phyloP scores from a whole-genome alignment of 148 eudicot genomes.

The Amaranthus hypochondriacus region DNA sequence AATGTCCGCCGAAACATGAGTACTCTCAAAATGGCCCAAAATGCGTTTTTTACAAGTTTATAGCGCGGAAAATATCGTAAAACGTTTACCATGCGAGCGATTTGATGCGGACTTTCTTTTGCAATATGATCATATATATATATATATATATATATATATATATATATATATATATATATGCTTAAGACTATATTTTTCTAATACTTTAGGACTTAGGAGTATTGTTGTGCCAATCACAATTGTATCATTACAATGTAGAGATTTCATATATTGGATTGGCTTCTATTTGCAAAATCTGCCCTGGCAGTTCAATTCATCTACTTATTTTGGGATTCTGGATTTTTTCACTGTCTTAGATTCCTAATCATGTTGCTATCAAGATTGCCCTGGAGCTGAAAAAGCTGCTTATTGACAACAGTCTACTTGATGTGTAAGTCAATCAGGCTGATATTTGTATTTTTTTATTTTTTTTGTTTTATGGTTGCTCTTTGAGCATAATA shows the following conservation, averaged over 20 bases:
- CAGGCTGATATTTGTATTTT: not conserved
- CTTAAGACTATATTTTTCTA: too few relatives aligned
- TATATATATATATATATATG: too few relatives aligned
- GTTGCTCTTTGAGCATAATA: not conserved
- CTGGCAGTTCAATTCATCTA: not conserved
- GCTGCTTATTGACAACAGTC: slow-evolving; percentile 91
- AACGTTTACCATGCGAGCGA: too few relatives aligned
- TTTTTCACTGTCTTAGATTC: slow-evolving; percentile 53
- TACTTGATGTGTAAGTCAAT: slow-evolving; percentile 86
- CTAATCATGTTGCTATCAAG: slow-evolving; percentile 94
- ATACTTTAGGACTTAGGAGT: not conserved
- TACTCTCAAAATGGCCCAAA: too few relatives aligned
- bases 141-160: too few relatives aligned
- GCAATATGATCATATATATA: too few relatives aligned
- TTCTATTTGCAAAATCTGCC: not conserved
- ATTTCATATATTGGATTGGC: not conserved
- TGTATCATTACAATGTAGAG: too few relatives aligned
- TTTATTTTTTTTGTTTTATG: slow-evolving; percentile 17
- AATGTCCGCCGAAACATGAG: too few relatives aligned
- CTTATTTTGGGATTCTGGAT: not conserved
- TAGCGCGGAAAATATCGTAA: too few relatives aligned
- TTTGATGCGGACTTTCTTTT: too few relatives aligned
- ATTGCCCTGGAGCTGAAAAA: slow-evolving; percentile 94
- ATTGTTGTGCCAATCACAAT: not conserved
- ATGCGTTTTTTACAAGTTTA: too few relatives aligned